Evolutionary conservation across 2,329 filamentous ascomycete genomes (phyloP), one percentile per base, ranked within the genome.

Genomic region (Cladosporium sp.): DNA sequence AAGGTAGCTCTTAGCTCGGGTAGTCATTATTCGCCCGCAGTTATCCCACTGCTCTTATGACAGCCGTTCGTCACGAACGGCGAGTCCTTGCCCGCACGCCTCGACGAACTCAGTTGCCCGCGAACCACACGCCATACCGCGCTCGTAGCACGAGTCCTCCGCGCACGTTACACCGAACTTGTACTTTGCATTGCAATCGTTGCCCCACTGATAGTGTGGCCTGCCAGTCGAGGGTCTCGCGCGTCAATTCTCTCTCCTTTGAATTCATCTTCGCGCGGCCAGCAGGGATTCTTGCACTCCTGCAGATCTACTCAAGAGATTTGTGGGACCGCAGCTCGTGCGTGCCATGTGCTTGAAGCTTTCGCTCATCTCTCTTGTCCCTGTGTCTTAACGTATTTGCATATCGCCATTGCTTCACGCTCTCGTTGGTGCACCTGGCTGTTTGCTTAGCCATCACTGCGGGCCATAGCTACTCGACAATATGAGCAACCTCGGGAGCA

Each of bases 331-430:
- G 31, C 59, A 28, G 31, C 60, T 53, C 60, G 60, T 56, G 61
- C 50, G 61, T 63, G 61, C 61, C 61, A 63, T 63, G 61, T 55
- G 61, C 61, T 55, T 63, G 55, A 57, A 57, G 55, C 55, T 57
- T 57, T 57, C 11, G 10, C 28, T n/a, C 21, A 29, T n/a, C 10
- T 33, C 52, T 55, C 28, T 29, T 55, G 31, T 33, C 16, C 3
- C 52, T 55, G 11, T 33, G 11, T 29, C 29, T 33, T 55, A 21
- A 33, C 52, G 52, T 31, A 16, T 33, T 55, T 33, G 52, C 52
- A 31, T 33, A 33, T 44, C 14, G 21, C 23, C 10, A n/a, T 40
- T 18, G 40, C 40, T 23, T 21, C 40, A 23, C n/a, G n/a, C 40
- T 46, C n/a, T 46, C 8, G 40, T 23, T 21, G 40, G n/a, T 12